Evolutionary conservation across 2,329 filamentous ascomycete genomes (phyloP), one percentile per base, ranked within the genome.

Genomic region (Curvularia eragrostidis): DNA sequence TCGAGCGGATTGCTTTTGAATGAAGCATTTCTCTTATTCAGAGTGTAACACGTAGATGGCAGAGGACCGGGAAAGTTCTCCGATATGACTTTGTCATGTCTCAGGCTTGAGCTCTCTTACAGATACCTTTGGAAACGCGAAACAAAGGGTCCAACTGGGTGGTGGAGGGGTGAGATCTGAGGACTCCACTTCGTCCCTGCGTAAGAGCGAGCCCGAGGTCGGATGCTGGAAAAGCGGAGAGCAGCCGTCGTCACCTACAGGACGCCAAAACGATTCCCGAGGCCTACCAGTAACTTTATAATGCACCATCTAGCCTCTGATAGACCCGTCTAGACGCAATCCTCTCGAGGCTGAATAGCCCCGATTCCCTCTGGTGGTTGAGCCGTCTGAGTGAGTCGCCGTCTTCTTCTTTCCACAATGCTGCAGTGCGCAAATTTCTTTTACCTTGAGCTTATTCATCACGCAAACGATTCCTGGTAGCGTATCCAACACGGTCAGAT

Each of bases 181-280:
- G 57, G 63, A 56, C 63, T 65, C 65, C 65, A 53, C 63, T 54
- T 58, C 26, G 61, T 58, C 66, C 66, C 65, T 69, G 66, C 65
- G 54, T 52, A 38, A 55, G 56, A 54, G 56, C 41, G 39, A 50
- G 46, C 43, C 51, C 46, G 46, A 48, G 41, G 43, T 48, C 36
- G 32, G 36, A 54, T 12, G 42, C 36, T 32, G 43, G 43, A 30
- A 48, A 42, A 28, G 18, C 36, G 36, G 34, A 48, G 42, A 48
- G 36, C 18, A 41, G 30, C 30, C 24, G 43, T 53, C 36, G 34
- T 24, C 28, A 34, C 21, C 43, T 12, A 39, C 5, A n/a, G 13
- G 23, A 23, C 34, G 42, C 36, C 36, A 15, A 38, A 23, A 21
- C 18, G 18, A 28, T 32, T 48, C 26, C 43, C 43, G 43, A 36